Percentiles rank a stretch among this genome's conserved stretches.
Conservation (phyloP, 352 stramenopile genomes). For the Globisporangium spinosum region DNA sequence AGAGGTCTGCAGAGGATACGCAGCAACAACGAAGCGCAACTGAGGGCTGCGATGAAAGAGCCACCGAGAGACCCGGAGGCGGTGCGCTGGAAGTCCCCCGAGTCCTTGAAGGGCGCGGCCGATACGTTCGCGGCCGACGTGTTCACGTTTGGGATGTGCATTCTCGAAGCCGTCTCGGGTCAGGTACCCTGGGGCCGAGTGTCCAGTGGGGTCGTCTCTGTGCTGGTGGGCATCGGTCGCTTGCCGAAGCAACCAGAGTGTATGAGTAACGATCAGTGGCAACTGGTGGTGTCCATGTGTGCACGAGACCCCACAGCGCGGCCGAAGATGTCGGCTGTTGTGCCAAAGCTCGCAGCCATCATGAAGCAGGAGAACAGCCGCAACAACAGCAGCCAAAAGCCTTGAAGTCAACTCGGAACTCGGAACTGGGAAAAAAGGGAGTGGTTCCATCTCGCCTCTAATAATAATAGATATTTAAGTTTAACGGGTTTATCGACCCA, state of each 20-base stretch:
- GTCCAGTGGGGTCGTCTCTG: not conserved
- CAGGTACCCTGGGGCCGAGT: not conserved
- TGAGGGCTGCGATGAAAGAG: not conserved
- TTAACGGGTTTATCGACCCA: not conserved
- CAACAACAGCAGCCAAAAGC: not conserved
- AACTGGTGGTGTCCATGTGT: not conserved
- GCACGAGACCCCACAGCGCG: not conserved
- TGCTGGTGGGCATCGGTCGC: not conserved
- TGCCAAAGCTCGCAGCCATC: not conserved
- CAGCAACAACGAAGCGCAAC: not conserved
- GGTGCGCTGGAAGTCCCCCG: not conserved
- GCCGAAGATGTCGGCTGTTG: not conserved
- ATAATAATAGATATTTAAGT: not conserved
- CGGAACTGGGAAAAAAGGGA: not conserved
- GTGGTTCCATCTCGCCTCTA: not conserved
- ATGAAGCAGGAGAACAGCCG: not conserved
- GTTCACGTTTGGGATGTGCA: not conserved
- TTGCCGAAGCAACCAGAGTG: not conserved
- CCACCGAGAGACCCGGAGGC: not conserved
- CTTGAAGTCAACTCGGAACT: not conserved
- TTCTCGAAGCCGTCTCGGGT: not conserved
- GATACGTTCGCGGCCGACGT: not conserved
- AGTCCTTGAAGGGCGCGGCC: not conserved
- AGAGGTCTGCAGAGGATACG: not conserved
- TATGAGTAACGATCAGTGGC: not conserved